phyloP scores from a whole-genome alignment of 2,329 filamentous ascomycete genomes.

The Colletotrichum scovillei region DNA sequence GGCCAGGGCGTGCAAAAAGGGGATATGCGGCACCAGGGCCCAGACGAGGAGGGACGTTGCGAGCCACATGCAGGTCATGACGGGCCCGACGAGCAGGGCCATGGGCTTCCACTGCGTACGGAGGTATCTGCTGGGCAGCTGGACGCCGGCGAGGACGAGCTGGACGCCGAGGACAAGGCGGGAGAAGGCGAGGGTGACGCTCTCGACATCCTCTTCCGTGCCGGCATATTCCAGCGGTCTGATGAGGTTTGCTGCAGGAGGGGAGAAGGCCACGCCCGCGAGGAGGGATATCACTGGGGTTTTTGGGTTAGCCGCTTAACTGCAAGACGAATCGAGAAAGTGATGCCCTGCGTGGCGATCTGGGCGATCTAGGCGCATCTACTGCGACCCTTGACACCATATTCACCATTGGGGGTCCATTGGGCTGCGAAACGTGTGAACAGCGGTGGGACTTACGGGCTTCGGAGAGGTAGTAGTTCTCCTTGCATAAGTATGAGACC shows the following conservation, averaged over 20 bases:
- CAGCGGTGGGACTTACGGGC: conserved; percentile 70
- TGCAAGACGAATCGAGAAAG: conserved; percentile 1
- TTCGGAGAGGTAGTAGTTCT: conserved; percentile 91
- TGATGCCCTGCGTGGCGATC: background rate
- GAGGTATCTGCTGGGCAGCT: conserved; percentile 86
- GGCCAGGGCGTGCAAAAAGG: conserved; percentile 82
- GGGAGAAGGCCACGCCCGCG: conserved; percentile 82
- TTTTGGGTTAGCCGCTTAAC: conserved; percentile 18
- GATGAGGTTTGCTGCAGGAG: conserved; percentile 80
- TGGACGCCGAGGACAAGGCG: conserved; percentile 91
- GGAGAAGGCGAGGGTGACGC: conserved; percentile 83
- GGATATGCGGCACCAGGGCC: conserved; percentile 77
- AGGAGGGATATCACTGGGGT: conserved; percentile 82
- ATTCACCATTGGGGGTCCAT: background rate
- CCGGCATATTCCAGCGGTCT: conserved; percentile 79
- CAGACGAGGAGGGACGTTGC: conserved; percentile 83
- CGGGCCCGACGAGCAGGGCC: conserved; percentile 79
- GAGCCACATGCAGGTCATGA: conserved; percentile 91
- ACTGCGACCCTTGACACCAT: background rate
- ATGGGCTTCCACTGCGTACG: conserved; percentile 82
- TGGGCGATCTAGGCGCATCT: background rate
- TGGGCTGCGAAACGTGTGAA: background rate
- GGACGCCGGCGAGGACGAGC: conserved; percentile 87
- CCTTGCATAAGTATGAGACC: conserved; percentile 90
- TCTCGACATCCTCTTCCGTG: conserved; percentile 69